A percentile compares a stretch with the other conserved stretches of the same genome.
Evolutionary conservation across 2,329 filamentous ascomycete genomes (phyloP).

Genomic region (Kalaharituber pfeilii): DNA sequence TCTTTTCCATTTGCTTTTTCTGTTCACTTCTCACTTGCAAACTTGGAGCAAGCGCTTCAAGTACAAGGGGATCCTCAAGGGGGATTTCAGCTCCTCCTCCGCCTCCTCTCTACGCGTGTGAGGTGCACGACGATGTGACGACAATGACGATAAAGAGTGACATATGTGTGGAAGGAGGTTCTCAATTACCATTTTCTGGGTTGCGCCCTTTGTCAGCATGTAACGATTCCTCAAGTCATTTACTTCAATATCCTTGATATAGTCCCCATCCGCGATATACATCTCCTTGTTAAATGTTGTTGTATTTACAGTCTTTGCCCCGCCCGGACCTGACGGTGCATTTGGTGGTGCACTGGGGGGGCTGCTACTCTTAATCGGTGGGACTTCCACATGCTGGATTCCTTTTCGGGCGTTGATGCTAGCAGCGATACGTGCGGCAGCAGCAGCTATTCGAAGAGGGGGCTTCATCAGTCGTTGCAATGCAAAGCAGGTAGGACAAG

Average conservation of each 20-base stretch:
- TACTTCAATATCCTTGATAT: conserved; percentile 97
- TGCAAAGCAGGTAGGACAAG: conserved; percentile 3
- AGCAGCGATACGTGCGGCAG: conserved; percentile 73
- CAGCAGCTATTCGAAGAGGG: conserved; percentile 49
- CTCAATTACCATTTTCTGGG: conserved; percentile 93
- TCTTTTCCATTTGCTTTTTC: no score
- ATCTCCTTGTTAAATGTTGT: conserved; percentile 65
- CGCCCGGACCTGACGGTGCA: conserved; percentile 23
- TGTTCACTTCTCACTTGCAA: no score
- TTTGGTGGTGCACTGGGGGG: neutral
- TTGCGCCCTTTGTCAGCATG: conserved; percentile 87
- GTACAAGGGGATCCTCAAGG: no score
- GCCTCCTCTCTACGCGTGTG: neutral
- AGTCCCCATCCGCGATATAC: conserved; percentile 92
- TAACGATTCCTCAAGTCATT: conserved; percentile 96
- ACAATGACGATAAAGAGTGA: neutral
- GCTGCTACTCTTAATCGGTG: conserved; percentile 51
- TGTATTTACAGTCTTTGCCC: conserved; percentile 31
- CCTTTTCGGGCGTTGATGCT: conserved; percentile 72
- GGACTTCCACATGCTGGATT: conserved; percentile 77
- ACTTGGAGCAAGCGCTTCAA: no score
- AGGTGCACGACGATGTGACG: neutral
- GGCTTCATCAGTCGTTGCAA: conserved; percentile 13
- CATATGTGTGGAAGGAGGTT: neutral
- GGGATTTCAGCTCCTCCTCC: neutral